These are phyloP conservation scores for Flaveria floridana DNA, from an alignment of 140 eudicot genomes.

Conservation along the genomic window DNA sequence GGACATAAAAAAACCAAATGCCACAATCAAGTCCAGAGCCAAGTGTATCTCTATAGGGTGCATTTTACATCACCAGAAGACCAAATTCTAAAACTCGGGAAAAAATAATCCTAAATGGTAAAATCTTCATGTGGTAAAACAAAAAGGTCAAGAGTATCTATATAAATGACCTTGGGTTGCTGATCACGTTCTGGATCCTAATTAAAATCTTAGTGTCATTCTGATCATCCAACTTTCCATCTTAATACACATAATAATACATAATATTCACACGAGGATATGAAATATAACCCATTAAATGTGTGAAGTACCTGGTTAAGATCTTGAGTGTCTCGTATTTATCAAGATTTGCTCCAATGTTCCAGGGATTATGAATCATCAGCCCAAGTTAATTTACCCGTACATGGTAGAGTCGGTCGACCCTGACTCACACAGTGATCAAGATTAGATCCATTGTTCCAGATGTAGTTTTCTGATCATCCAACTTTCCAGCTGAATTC, in stretches of 20 bases:
- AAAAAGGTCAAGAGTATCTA: not conserved
- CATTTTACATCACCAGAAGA: not conserved
- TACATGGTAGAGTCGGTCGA: too few relatives aligned
- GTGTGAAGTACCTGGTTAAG: slow-evolving; percentile 11
- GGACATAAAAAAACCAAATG: not conserved
- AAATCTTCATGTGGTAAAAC: not conserved
- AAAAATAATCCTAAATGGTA: not conserved
- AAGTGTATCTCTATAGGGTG: not conserved
- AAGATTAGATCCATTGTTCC: too few relatives aligned
- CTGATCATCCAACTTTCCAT: not conserved
- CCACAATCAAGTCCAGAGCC: not conserved
- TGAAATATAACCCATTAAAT: not conserved
- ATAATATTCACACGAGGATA: not conserved
- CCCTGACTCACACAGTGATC: too few relatives aligned
- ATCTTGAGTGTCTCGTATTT: slow-evolving; percentile 20
- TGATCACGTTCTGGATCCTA: slow-evolving; percentile 32
- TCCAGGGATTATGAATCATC: slow-evolving; percentile 19
- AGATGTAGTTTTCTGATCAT: too few relatives aligned
- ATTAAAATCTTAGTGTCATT: not conserved
- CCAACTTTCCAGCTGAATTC: too few relatives aligned
- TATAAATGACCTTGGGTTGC: slow-evolving; percentile 56
- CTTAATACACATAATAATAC: not conserved
- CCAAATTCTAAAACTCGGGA: not conserved
- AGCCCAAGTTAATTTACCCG: not conserved
- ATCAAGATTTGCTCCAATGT: slow-evolving; percentile 18